These are phyloP conservation scores for Pseudogymnoascus sp. DNA, from an alignment of 2,329 filamentous ascomycete species.

Conservation along the genomic window DNA sequence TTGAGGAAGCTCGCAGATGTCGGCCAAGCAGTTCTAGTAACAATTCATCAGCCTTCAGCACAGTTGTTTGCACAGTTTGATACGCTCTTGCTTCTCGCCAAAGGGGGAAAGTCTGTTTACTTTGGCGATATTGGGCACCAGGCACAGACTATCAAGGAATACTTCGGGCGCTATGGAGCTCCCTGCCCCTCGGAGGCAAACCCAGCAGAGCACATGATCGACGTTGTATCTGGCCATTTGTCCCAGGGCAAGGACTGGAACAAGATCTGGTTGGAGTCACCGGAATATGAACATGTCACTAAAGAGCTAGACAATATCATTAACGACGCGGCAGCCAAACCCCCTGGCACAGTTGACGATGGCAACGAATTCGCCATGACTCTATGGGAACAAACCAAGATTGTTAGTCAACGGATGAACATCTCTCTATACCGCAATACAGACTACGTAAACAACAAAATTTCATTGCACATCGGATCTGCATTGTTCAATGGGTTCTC, in stretches of 20 bases:
- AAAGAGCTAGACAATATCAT: slow-evolving; percentile 58
- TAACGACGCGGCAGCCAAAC: slow-evolving; percentile 41
- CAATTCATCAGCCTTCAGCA: slow-evolving; percentile 47
- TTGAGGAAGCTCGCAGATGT: slow-evolving; percentile 51
- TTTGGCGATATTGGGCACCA: slow-evolving; percentile 59
- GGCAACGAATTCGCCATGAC: slow-evolving; percentile 67
- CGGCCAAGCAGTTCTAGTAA: slow-evolving; percentile 46
- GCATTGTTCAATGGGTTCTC: slow-evolving; percentile 54
- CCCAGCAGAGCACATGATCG: slow-evolving; percentile 37
- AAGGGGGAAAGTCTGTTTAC: slow-evolving; percentile 59
- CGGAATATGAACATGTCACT: slow-evolving; percentile 47
- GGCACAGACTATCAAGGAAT: slow-evolving; percentile 47
- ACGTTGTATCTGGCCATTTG: slow-evolving; percentile 38
- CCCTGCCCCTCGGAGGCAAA: slow-evolving; percentile 44
- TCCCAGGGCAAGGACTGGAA: slow-evolving; percentile 54
- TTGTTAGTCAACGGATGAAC: slow-evolving; percentile 57
- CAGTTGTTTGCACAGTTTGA: slow-evolving; percentile 50
- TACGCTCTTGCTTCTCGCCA: slow-evolving; percentile 54
- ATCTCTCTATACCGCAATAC: slow-evolving; percentile 54
- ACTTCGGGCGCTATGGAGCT: slow-evolving; percentile 55
- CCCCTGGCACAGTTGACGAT: slow-evolving; percentile 35
- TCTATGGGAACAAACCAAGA: slow-evolving; percentile 52
- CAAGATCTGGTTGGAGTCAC: slow-evolving; percentile 60
- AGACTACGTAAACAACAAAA: slow-evolving; percentile 41
- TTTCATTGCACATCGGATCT: slow-evolving; percentile 43